These are phyloP conservation scores for Annona cherimola DNA, from an alignment of 164 flowering plant genomes.

Conservation along the genomic window DNA sequence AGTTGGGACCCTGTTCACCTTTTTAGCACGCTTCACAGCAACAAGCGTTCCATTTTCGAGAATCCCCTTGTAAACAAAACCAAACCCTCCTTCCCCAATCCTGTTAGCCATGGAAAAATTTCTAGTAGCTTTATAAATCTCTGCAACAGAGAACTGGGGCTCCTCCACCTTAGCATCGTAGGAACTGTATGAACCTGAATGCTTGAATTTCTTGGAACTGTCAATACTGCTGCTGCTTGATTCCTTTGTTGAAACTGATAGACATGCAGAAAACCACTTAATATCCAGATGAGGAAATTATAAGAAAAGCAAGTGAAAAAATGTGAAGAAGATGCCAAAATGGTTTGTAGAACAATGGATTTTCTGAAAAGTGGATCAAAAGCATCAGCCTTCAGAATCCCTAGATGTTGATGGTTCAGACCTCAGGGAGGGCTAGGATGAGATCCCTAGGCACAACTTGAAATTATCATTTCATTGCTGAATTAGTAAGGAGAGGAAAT, in stretches of 20 bases:
- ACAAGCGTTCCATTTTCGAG: constrained; percentile 54
- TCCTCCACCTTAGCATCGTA: constrained; percentile 18
- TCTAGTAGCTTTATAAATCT: constrained; percentile 48
- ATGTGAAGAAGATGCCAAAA: no score
- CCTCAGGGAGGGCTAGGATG: no score
- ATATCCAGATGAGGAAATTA: no score
- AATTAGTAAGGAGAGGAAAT: no score
- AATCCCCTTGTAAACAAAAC: constrained; percentile 60
- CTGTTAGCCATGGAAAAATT: constrained; percentile 45
- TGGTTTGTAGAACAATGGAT: no score
- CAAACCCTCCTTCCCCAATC: no score
- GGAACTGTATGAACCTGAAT: constrained; percentile 22
- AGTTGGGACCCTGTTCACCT: constrained; percentile 28
- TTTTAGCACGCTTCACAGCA: constrained; percentile 67
- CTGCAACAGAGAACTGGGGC: constrained; percentile 36
- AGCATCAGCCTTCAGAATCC: no score
- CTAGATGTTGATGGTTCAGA: no score
- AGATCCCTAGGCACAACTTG: no score
- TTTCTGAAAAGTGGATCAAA: no score
- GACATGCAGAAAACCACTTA: neutral
- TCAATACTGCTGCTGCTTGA: constrained; percentile 30
- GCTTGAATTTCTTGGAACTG: constrained; percentile 25
- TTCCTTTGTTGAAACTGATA: constrained; percentile 33
- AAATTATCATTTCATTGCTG: no score
- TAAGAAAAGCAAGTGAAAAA: no score